Evolutionary conservation across 2,329 filamentous ascomycete genomes (phyloP).

Genomic region (Cordyceps cicadae): DNA sequence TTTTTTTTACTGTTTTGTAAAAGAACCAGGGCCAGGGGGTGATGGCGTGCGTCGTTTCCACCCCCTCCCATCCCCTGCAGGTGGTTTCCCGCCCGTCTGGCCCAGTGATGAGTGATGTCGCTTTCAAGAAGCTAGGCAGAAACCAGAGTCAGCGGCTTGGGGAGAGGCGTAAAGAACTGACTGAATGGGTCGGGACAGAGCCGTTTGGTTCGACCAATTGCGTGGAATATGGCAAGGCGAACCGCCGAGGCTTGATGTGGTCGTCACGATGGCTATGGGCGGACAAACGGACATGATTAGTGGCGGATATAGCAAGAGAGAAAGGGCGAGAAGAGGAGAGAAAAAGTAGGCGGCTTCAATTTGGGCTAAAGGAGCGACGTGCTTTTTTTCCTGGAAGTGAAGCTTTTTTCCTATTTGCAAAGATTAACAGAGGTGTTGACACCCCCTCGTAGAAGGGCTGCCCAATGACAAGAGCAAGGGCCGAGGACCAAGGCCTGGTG

Average conservation of each 20-base stretch:
- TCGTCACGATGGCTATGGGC: background rate
- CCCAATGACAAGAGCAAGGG: background rate
- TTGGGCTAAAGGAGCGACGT: background rate
- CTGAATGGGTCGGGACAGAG: background rate
- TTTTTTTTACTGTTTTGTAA: too few relatives aligned
- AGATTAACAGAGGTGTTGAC: background rate
- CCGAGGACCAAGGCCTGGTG: background rate
- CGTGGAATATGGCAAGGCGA: conserved; percentile 4
- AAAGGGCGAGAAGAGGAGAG: background rate
- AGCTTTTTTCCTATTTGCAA: too few relatives aligned
- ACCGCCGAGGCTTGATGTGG: conserved; percentile 1
- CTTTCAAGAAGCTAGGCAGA: background rate
- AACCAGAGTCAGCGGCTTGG: background rate
- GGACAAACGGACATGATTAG: background rate
- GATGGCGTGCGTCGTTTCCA: background rate
- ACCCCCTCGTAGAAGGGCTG: background rate
- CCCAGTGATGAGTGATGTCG: background rate
- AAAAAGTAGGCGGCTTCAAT: background rate
- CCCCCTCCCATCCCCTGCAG: background rate
- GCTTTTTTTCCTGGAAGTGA: too few relatives aligned
- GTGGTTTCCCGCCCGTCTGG: background rate
- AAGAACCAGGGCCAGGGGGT: background rate
- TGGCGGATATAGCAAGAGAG: background rate
- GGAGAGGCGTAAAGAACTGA: background rate
- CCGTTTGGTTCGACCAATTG: conserved; percentile 5